Conservation (phyloP, 306 rosid genomes). For the Senna tora region DNA sequence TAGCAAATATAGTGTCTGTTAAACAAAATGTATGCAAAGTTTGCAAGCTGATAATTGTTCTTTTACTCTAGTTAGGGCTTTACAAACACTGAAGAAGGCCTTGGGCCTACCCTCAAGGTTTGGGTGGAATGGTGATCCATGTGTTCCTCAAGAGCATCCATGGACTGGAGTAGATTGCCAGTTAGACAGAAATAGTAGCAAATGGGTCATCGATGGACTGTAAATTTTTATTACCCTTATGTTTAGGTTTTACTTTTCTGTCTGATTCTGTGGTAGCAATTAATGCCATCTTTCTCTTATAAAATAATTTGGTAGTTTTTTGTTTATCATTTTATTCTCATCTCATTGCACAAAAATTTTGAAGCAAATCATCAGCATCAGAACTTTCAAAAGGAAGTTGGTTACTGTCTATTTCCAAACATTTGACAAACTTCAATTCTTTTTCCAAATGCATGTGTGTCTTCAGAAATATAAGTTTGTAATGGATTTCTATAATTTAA, state of each 20-base stretch:
- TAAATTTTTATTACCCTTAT: conserved; percentile 51
- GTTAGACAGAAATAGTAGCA: conserved; percentile 57
- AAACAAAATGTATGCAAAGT: conserved; percentile 25
- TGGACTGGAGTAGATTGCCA: conserved; percentile 95
- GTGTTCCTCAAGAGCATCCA: conserved; percentile 97
- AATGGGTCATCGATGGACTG: conserved; percentile 97
- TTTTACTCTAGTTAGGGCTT: conserved; percentile 74
- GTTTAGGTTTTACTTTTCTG: conserved; percentile 27
- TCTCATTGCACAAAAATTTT: conserved; percentile 13
- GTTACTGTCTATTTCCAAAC: neutral
- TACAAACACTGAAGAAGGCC: conserved; percentile 70
- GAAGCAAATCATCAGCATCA: conserved; percentile 7
- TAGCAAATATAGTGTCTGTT: neutral
- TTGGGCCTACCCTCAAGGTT: conserved; percentile 89
- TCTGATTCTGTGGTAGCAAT: conserved; percentile 27
- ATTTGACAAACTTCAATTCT: neutral
- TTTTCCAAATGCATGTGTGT: neutral
- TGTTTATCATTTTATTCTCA: conserved; percentile 13
- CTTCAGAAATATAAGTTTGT: conserved; percentile 17
- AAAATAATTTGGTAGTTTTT: conserved; percentile 20
- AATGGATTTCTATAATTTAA: neutral
- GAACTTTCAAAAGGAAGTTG: conserved; percentile 24
- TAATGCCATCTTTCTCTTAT: conserved; percentile 12
- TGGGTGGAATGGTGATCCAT: conserved; percentile 99
- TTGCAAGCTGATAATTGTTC: conserved; percentile 37